These are phyloP conservation scores for Porodaedalea pini DNA, from an alignment of 1,284 basidiomycete species.

Conservation along the genomic window DNA sequence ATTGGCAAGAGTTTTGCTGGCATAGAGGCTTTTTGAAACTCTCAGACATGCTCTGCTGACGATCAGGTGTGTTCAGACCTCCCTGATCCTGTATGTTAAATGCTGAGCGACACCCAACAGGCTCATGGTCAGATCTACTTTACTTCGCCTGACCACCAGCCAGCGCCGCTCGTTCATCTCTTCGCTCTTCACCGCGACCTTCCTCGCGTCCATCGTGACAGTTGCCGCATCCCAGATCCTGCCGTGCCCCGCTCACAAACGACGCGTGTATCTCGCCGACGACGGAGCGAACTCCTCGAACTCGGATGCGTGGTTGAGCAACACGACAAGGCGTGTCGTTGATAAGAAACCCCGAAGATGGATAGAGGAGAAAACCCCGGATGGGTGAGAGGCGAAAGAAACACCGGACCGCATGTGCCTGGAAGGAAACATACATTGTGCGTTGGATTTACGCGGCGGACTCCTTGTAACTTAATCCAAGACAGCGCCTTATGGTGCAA, in stretches of 20 bases:
- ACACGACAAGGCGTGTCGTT: constrained; percentile 32
- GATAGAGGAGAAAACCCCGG: constrained; percentile 63
- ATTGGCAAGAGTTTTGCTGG: background rate
- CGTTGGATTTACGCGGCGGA: too few species aligned
- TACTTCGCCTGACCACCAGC: constrained; percentile 51
- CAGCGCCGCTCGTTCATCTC: constrained; percentile 72
- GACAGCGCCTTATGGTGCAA: too few species aligned
- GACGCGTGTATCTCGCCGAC: constrained; percentile 55
- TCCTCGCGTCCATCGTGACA: constrained; percentile 69
- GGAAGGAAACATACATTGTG: too few species aligned
- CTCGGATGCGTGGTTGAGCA: constrained; percentile 25
- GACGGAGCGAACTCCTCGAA: constrained; percentile 28
- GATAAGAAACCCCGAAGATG: constrained; percentile 68
- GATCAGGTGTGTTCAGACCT: background rate
- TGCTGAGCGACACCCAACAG: background rate
- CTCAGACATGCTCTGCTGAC: constrained; percentile 13
- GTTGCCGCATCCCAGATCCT: constrained; percentile 76
- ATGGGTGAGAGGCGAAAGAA: background rate
- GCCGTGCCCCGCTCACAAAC: constrained; percentile 66
- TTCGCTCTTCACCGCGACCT: constrained; percentile 74
- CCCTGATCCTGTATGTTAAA: background rate
- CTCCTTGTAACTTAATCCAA: too few species aligned
- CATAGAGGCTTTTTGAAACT: background rate
- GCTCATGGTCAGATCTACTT: constrained; percentile 34
- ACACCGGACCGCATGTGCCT: too few species aligned